Base-by-base conservation (phyloP, 1,284 basidiomycete genomes). In the Tylopilus sp. region DNA sequence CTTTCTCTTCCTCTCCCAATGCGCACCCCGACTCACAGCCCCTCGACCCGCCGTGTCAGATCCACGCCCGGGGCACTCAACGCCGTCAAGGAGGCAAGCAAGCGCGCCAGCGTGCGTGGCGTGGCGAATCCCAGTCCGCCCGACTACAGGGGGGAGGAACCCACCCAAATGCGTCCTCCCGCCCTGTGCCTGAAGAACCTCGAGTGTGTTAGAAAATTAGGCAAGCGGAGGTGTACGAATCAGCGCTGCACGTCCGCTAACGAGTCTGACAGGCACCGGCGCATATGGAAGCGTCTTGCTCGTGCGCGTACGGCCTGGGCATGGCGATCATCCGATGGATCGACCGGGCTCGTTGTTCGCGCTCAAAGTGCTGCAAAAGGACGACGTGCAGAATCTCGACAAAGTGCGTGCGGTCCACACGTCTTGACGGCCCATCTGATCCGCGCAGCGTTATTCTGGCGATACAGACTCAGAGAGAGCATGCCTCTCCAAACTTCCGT, bases 341-440 rank as follows among this genome's bases (percentile, higher is more conserved):
- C 59, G 52, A 10, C 57, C 65, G 4, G 67, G 66, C 11, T 56
- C 62, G 7, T 26, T 60, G 7, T 63, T 77, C 46, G 75, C 77
- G 2, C 47, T 80, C 50, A 80, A 80, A 55, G 63, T 68, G 0
- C 50, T 73, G 14, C 62, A 58, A 21, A 76, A 74, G 58, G 64
- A 61, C 28, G 45, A 57, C 3, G 58, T 68, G 12, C 65, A 64
- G 4, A 53, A 57, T 20, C 52, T 57, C 20, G 68, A 71, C 50
- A 49, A 57, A 26, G 71, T 71, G 33, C 26, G 64, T 58, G 36
- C 15, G 42, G 18, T 31, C 26, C n/a, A 18, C n/a, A 17, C 6
- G 30, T 17, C n/a, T 47, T 7, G 33, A 18, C 11, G 17, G 28
- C 9, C 41, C 6, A 45, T 48, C 48, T 21, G 15, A 48, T 38